These are phyloP conservation scores for Rhodotorula babjevae DNA, from an alignment of 768 basidiomycete genomes.

Conservation along the genomic window DNA sequence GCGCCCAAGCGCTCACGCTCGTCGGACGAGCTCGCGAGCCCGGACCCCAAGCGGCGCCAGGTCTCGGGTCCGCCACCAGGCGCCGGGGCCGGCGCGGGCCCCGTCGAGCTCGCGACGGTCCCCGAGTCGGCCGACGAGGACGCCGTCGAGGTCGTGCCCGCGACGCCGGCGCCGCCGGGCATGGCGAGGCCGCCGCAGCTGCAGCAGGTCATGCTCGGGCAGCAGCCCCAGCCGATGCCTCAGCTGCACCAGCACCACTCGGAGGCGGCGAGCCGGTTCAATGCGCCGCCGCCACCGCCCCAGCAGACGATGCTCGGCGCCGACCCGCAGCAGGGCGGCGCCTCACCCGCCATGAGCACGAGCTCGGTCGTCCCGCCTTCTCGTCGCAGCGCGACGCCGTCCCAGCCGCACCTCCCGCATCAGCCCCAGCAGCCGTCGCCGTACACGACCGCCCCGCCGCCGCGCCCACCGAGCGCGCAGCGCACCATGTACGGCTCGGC, in stretches of 20 bases:
- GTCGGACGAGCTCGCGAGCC: too few species aligned
- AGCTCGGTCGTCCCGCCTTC: background rate
- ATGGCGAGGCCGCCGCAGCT: background rate
- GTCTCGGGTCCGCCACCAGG: too few species aligned
- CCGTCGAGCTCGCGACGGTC: slow-evolving; percentile 15
- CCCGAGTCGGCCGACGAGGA: slow-evolving; percentile 1
- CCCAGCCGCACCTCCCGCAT: too few species aligned
- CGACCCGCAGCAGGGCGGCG: background rate
- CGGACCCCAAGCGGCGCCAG: too few species aligned
- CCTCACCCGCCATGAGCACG: too few species aligned
- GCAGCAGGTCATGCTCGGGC: background rate
- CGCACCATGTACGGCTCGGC: slow-evolving; percentile 18
- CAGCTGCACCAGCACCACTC: background rate
- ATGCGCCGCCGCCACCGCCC: background rate
- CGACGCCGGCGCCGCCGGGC: background rate
- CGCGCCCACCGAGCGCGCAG: slow-evolving; percentile 24
- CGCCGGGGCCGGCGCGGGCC: too few species aligned
- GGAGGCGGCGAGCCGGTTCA: background rate
- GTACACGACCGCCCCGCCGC: slow-evolving; percentile 37
- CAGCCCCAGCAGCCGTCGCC: background rate
- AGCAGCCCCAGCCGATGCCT: too few species aligned
- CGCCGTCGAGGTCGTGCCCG: slow-evolving; percentile 18
- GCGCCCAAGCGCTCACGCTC: background rate
- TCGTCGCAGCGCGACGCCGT: background rate
- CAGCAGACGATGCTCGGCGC: background rate